Conservation (phyloP, 805 yeast species). For the Zygoascus bituminiphila region DNA sequence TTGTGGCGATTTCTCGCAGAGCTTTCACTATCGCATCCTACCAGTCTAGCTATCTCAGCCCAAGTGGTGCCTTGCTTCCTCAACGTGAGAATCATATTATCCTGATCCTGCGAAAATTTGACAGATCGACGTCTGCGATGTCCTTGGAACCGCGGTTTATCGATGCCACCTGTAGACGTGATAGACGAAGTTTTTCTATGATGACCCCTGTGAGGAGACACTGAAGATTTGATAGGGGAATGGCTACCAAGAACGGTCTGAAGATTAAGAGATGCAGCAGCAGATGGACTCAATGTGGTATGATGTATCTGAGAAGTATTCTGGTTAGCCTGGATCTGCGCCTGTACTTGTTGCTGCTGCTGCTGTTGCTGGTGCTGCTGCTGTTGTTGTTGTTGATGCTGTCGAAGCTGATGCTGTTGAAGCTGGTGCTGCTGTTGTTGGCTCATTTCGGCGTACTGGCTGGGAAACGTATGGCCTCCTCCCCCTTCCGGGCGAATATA, state of each 20-base stretch:
- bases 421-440: not conserved
- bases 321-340: not conserved
- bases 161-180: not conserved
- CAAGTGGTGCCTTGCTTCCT: conserved; percentile 57
- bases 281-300: not conserved
- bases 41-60: conserved; percentile 58
- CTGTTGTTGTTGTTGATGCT: not conserved
- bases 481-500: not conserved
- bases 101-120: conserved; percentile 53
- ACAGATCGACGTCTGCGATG: conserved; percentile 9
- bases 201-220: not conserved
- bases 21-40: conserved; percentile 43
- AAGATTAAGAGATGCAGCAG: not conserved
- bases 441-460: not conserved
- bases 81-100: conserved; percentile 49
- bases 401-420: conserved; percentile 3
- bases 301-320: not conserved
- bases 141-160: conserved; percentile 1
- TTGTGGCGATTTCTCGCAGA: conserved; percentile 1
- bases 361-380: conserved; percentile 2
- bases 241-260: not conserved
- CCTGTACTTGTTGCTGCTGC: conserved; percentile 6
- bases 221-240: not conserved
- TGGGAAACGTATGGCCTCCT: not conserved
- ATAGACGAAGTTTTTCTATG: not conserved